Base-by-base conservation (phyloP, 805 yeast species). In the Ogataea salicorniae region DNA sequence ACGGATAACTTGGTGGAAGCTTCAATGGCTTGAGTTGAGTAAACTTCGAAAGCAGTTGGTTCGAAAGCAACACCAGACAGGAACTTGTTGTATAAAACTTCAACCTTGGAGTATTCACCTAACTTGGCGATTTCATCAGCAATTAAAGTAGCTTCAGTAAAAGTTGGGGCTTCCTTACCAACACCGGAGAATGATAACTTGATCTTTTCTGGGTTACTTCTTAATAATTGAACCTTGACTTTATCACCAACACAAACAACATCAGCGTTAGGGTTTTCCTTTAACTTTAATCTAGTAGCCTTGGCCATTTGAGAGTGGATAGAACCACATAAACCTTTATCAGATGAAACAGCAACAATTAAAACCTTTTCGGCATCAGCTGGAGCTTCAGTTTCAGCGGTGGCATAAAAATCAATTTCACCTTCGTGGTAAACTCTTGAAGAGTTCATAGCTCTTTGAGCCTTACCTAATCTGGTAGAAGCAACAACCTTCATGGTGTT, bases 401-500 rank as follows among this genome's bases (percentile, higher is more conserved):
- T 81, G 58, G 79, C 74, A 73, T 75, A 88, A 61, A 94, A 88
- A 67, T 85, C 89, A 53, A 75, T 60, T 66, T 90, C 95, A 50
- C 91, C 83, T 61, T 78, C 77, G 66, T 84, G 84, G 78, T 87
- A 92, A 52, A 80, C 84, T 70, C 95, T 84, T 43, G 97, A 85
- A 43, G 87, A 80, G 59, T 77, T 75, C 90, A 90, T 92, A 52
- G 97, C 96, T 71, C 84, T 87, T 74, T 90, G 96, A 53, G 99
- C 99, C 75, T 87, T 90, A 69, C 81, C 78, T 70, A 94, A 81
- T 76, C 97, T 86, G 61, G 99, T 94, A 38, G 98, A 92, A 38
- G 99, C 99, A 64, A 94, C 99, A 74, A 94, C 85, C 80, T 91
- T 94, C 98, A 94, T 94, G 72, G 99, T 94, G 76, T 94, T 94